phyloP scores from a whole-genome alignment of 345 rosid genomes.

The Citrus unshiu region DNA sequence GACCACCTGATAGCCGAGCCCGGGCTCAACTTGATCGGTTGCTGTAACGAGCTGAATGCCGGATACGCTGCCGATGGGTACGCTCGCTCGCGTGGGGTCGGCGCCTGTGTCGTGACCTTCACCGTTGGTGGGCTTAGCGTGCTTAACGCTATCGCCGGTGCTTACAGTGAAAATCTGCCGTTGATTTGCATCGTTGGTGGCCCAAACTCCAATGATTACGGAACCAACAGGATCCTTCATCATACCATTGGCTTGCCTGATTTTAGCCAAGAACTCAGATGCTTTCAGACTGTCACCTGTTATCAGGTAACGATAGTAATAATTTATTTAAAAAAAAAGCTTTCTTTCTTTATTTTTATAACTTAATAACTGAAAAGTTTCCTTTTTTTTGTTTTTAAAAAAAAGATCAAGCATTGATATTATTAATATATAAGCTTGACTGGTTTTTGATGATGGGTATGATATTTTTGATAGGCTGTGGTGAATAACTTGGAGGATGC shows the following conservation, averaged over 20 bases:
- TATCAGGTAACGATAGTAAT: conserved; percentile 39
- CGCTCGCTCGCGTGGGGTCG: conserved; percentile 70
- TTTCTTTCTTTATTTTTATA: not conserved
- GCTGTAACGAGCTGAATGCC: conserved; percentile 85
- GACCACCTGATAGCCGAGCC: conserved; percentile 79
- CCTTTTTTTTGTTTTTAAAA: not conserved
- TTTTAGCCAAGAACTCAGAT: conserved; percentile 67
- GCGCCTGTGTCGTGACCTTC: conserved; percentile 84
- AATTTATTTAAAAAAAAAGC: too few species aligned
- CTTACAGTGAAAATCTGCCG: conserved; percentile 78
- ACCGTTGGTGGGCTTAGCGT: conserved; percentile 81
- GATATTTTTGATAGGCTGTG: conserved; percentile 44
- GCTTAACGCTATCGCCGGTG: conserved; percentile 76
- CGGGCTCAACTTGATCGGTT: conserved; percentile 53
- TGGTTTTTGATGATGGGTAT: not conserved
- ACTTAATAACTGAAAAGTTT: not conserved
- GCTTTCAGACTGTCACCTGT: conserved; percentile 73
- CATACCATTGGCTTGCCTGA: conserved; percentile 79
- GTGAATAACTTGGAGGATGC: conserved; percentile 81
- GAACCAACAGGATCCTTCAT: conserved; percentile 74
- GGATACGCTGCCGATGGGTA: conserved; percentile 86
- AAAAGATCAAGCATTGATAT: not conserved
- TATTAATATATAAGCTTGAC: not conserved
- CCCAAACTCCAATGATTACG: conserved; percentile 80
- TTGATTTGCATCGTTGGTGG: conserved; percentile 82